Evolutionary conservation across 2,329 filamentous ascomycete genomes (phyloP).

Genomic region (Microcyclosporella mali): DNA sequence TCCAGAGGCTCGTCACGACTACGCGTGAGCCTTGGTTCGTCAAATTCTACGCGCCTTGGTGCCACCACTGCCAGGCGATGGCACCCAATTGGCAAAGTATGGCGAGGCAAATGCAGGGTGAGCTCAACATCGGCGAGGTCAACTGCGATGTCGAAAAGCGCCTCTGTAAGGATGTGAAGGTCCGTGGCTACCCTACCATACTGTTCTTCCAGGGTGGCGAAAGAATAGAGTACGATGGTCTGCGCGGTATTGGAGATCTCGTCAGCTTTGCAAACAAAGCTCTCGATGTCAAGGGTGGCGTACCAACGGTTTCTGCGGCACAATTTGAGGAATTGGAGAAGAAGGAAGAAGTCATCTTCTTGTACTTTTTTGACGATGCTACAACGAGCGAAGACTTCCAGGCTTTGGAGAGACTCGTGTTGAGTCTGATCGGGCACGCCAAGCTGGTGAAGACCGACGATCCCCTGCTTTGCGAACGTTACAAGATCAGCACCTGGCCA

Average conservation of each 20-base stretch:
- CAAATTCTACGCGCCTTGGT: slow-evolving; percentile 99
- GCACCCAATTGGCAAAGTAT: slow-evolving; percentile 85
- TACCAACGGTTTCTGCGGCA: slow-evolving; percentile 72
- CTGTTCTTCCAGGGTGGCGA: slow-evolving; percentile 90
- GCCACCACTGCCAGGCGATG: slow-evolving; percentile 88
- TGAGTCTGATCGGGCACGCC: slow-evolving; percentile 84
- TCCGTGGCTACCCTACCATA: slow-evolving; percentile 79
- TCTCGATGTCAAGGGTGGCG: slow-evolving; percentile 66
- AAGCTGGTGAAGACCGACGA: slow-evolving; percentile 90
- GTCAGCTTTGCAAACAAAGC: slow-evolving; percentile 82
- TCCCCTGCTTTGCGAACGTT: slow-evolving; percentile 65
- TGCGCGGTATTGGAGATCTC: slow-evolving; percentile 87
- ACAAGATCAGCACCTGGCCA: slow-evolving; percentile 97
- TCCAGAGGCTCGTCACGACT: slow-evolving; percentile 77
- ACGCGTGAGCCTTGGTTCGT: slow-evolving; percentile 94
- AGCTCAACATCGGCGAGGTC: slow-evolving; percentile 88
- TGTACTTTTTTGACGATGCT: slow-evolving; percentile 96
- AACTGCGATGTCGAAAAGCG: slow-evolving; percentile 82
- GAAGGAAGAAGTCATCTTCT: slow-evolving; percentile 90
- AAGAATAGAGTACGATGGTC: slow-evolving; percentile 84
- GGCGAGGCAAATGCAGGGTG: slow-evolving; percentile 82
- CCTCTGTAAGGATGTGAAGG: slow-evolving; percentile 84
- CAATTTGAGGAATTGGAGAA: slow-evolving; percentile 77
- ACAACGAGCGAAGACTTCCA: slow-evolving; percentile 88
- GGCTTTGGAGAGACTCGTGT: slow-evolving; percentile 76